Percentiles rank a stretch among this genome's conserved stretches.
Evolutionary conservation across 164 flowering plant genomes (phyloP).

Genomic region (Echeveria elegans): DNA sequence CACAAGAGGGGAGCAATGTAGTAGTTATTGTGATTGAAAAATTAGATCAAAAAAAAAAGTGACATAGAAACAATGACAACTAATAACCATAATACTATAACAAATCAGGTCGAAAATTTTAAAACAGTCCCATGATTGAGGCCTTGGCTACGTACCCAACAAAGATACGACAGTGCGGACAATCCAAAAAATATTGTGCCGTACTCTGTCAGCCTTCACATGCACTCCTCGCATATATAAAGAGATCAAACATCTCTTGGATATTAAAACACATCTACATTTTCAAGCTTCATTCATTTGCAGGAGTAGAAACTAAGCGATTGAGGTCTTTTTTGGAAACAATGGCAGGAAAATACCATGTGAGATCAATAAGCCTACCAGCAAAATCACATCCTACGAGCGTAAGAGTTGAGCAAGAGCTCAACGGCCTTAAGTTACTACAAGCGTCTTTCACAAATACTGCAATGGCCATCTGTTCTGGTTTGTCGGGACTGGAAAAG

Average conservation of each 20-base stretch:
- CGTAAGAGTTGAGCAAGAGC: slow-evolving; percentile 18
- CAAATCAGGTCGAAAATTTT: too few species aligned
- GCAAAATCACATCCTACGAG: slow-evolving; percentile 20
- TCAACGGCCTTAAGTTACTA: slow-evolving; percentile 16
- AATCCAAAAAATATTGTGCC: too few species aligned
- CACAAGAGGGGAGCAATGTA: too few species aligned
- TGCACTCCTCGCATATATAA: background rate
- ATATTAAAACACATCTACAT: background rate
- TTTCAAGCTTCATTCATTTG: background rate
- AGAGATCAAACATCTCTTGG: background rate
- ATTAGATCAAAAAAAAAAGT: too few species aligned
- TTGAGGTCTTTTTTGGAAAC: background rate
- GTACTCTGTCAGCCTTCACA: background rate
- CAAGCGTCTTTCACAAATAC: slow-evolving; percentile 9
- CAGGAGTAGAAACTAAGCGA: background rate
- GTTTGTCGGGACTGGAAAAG: slow-evolving; percentile 13
- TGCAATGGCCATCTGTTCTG: slow-evolving; percentile 2
- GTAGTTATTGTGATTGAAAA: too few species aligned
- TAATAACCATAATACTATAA: too few species aligned
- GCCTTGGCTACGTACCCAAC: too few species aligned
- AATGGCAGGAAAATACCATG: slow-evolving; percentile 10
- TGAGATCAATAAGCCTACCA: slow-evolving; percentile 34
- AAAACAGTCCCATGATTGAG: too few species aligned
- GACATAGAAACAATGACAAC: too few species aligned
- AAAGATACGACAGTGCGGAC: too few species aligned